Evolutionary conservation across 164 flowering plant genomes (phyloP), one percentile per base, ranked within the genome.

Genomic region (Aristolochia contorta): DNA sequence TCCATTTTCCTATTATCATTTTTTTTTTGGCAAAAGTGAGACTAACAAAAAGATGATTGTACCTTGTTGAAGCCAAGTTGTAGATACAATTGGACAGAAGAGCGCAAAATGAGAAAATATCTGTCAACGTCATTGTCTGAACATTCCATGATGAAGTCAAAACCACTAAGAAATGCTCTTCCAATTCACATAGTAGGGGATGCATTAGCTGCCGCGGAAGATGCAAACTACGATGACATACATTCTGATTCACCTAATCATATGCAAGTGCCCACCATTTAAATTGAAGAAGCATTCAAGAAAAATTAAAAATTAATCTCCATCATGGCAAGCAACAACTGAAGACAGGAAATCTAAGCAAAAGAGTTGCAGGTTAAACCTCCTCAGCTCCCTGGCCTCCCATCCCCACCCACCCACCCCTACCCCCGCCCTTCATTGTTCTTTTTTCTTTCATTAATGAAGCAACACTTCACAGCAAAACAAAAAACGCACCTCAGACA

Each of bases 181-280:
- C 97, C 81, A 87, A 65, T 69, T 94, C 91, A 59, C 69, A 75
- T 61, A 84, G 61, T 23, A 91, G 77, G 12, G 76, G 79, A 62
- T 80, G 84, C 67, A 79, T 76, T 63, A 94, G 54, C 53, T 79
- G 83, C n/a, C 72, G 76, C 5, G 95, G 95, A 48, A 91, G 87
- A 32, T 77, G 80, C 27, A 83, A 70, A 57, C 58, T 60, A 50
- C 72, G 80, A 64, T 60, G 68, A 57, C 49, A 54, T 54, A 64
- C 66, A 32, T 75, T 57, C 27, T 57, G 47, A 33, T 58, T 62
- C 56, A 61, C 84, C 96, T 85, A 70, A 55, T 67, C 3, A 53
- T 6, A 53, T 22, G 3, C 8, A 13, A 22, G 30, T 15, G 6
- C 6, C 12, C 43, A 37, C 43, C 43, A 37, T 3, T 4, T 37